Base-by-base conservation (phyloP, 2,329 filamentous ascomycete species). In the Botryotinia narcissicola region DNA sequence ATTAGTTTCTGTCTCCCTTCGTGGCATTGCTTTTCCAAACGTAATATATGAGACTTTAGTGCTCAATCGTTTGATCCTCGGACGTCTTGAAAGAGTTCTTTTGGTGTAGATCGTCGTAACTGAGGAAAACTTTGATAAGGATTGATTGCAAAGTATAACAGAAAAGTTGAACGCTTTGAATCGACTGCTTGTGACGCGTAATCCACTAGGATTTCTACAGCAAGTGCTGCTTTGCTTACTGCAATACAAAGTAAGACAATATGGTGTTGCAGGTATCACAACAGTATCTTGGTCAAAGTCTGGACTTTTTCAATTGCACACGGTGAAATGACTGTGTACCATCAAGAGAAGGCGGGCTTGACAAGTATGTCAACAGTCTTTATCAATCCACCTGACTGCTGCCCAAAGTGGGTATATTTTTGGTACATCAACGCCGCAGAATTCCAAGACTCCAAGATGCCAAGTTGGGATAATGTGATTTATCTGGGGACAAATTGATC, bases 21-120 rank as follows among this genome's bases (percentile, higher is more conserved):
- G 46, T 66, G 70, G 60, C 37, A 66, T 72, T 67, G 60, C 70
- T 67, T 66, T 42, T 72, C 22, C 35, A 54, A 44, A 66, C 60
- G 46, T 72, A 60, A 72, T 54, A 29, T 61, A 32, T 29, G 29
- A 64, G 22, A 64, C 44, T 44, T 40, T 64, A 68, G 46, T n/a
- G n/a, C 25, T 42, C 5, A 42, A 57, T 42, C 25, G 35, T 57
- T 42, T 57, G 35, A 68, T 40, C 5, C 29, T 29, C 48, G 35
- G 48, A 32, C 25, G 48, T 42, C 40, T 54, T 48, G 29, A 16
- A 35, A 32, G 35, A 29, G 25, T 42, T 29, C 48, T 57, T 68
- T 29, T 68, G 66, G 66, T 68, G 57, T 40, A 42, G 48, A 68
- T 68, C 48, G 48, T 29, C 48, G 18, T 42, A 20, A 3, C 46